Evolutionary conservation across 129 eudicot genomes (phyloP).

Genomic region (Saposhnikovia divaricata): DNA sequence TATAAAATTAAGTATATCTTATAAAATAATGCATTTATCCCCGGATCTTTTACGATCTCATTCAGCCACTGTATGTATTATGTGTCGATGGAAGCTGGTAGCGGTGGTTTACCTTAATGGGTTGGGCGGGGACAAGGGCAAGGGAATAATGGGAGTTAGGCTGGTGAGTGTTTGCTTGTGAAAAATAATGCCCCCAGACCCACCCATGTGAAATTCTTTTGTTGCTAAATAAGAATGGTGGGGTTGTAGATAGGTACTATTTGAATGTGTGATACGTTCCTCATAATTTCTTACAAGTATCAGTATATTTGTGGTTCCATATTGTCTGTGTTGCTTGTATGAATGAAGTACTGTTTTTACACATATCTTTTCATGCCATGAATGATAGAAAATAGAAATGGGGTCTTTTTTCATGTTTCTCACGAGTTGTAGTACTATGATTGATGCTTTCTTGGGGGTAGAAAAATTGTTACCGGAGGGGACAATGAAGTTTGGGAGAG

Average conservation of each 20-base stretch:
- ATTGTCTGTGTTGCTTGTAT: not conserved
- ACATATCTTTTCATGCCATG: not conserved
- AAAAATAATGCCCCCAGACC: constrained; percentile 7
- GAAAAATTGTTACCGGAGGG: too few species aligned
- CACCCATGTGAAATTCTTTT: constrained; percentile 17
- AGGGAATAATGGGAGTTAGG: constrained; percentile 9
- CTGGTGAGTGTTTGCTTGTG: constrained; percentile 10
- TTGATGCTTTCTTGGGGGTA: too few species aligned
- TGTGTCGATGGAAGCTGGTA: not conserved
- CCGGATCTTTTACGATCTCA: too few species aligned
- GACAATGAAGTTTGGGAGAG: too few species aligned
- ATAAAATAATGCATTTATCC: too few species aligned
- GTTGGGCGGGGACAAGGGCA: not conserved
- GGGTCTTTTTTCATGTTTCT: not conserved
- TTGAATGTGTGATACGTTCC: not conserved
- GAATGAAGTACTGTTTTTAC: not conserved
- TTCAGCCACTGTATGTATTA: too few species aligned
- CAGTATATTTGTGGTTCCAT: not conserved
- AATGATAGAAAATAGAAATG: not conserved
- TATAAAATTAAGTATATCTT: too few species aligned
- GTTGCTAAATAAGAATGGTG: constrained; percentile 1
- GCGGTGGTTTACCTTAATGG: not conserved
- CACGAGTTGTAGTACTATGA: too few species aligned
- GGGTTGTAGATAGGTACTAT: not conserved
- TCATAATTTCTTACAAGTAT: not conserved